Conservation (phyloP, 164 flowering plant species). For the Amborella trichopoda region DNA sequence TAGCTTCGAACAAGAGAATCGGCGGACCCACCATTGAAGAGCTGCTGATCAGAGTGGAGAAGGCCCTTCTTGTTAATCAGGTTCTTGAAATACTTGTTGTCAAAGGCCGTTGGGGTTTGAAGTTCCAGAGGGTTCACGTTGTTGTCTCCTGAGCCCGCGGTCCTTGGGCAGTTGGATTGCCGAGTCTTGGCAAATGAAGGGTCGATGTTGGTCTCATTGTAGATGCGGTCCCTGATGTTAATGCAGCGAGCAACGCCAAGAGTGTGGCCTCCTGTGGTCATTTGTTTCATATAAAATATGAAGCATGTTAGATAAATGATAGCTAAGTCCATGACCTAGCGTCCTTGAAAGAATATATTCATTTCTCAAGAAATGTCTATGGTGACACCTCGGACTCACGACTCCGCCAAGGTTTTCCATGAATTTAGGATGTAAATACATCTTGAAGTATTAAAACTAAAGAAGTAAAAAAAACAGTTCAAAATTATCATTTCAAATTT, state of each 20-base stretch:
- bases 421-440: too few species aligned
- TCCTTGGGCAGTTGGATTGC: conserved; percentile 31
- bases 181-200: conserved; percentile 23
- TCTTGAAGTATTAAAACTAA: too few species aligned
- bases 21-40: conserved; percentile 43
- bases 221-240: conserved; percentile 34
- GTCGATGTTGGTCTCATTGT: conserved; percentile 55
- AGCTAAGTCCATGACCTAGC: not conserved
- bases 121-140: conserved; percentile 46
- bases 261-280: conserved; percentile 28
- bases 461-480: too few species aligned
- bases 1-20: conserved; percentile 34
- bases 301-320: not conserved
- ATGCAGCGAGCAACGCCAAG: conserved; percentile 64
- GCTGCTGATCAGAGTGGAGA: conserved; percentile 49
- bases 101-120: conserved; percentile 31
- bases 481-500: too few species aligned
- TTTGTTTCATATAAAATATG: not conserved
- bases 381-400: conserved; percentile 17
- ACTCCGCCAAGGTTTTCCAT: conserved; percentile 7
- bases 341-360: not conserved
- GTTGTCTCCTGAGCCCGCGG: conserved; percentile 27
- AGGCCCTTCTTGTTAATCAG: conserved; percentile 28
- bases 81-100: conserved; percentile 37
- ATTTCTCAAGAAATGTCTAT: not conserved